phyloP scores from a whole-genome alignment of 495 filamentous ascomycete genomes.

The Aspergillus cristatus region DNA sequence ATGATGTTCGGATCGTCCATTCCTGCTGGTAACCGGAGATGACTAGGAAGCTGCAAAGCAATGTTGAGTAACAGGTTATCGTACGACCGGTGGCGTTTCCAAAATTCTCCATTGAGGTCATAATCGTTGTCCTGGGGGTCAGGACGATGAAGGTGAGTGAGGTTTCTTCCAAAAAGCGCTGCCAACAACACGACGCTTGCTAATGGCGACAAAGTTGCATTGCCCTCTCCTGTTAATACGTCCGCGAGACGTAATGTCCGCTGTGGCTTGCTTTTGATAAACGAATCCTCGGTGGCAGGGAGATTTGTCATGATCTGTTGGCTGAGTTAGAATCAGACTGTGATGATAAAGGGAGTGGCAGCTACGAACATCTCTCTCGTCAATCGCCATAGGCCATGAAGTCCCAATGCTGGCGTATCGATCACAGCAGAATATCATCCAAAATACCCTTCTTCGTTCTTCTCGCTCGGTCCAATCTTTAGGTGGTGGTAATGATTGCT shows the following conservation, averaged over 20 bases:
- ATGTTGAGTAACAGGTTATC: constrained; percentile 87
- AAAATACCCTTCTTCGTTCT: constrained; percentile 86
- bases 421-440: constrained; percentile 85
- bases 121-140: constrained; percentile 72
- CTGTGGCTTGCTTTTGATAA: constrained; percentile 65
- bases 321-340: neutral
- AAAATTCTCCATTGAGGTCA: constrained; percentile 90
- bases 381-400: constrained; percentile 91
- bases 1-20: constrained; percentile 77
- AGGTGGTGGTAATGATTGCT: constrained; percentile 77
- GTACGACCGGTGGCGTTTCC: constrained; percentile 83
- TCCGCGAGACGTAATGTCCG: constrained; percentile 59
- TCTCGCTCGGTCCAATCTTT: constrained; percentile 91
- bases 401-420: constrained; percentile 95
- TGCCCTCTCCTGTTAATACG: constrained; percentile 62
- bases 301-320: constrained; percentile 71
- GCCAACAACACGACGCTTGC: constrained; percentile 78
- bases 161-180: constrained; percentile 86
- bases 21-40: constrained; percentile 71
- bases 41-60: constrained; percentile 70
- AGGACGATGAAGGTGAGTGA: constrained; percentile 87
- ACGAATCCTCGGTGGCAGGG: constrained; percentile 80
- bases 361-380: constrained; percentile 79
- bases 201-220: constrained; percentile 63
- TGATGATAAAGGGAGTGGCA: neutral